Evolutionary conservation across 192 early-diverging fungal species (phyloP), one percentile per base, ranked within the genome.

Genomic region (Dissophora ornata): DNA sequence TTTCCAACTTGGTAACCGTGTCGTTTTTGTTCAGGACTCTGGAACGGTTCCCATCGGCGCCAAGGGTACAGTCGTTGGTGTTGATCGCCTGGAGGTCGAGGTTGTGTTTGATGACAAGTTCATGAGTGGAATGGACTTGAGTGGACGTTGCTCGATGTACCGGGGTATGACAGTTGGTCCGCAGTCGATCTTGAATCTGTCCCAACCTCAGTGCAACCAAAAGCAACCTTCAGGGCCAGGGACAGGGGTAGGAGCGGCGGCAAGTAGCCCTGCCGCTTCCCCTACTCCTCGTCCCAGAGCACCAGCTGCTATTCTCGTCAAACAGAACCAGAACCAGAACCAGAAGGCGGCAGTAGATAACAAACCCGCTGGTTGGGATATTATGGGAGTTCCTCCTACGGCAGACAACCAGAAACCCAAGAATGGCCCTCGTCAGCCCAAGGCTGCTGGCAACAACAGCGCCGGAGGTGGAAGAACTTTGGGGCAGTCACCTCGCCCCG

Each of bases 1-100:
- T 26, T 95, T 98, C 71, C 82, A 80, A 49, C 80, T 98, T 4
- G 97, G 97, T 26, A 94, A 99, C 67, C 92, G 97, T 13, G 90
- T 98, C 0, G 80, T 92, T 6, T 92, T 89, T 79, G 89, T 82
- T 57, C 81, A 71, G 54, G 91, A 88, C 68, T 85, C 79, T 36
- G 94, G 87, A 51, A 85, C 83, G 33, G 93, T 96, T 16, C 94
- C 94, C 18, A 71, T 97, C 47, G 96, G 89, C 4, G 84, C 88
- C 24, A 86, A 87, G 57, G 97, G 97, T 24, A 94, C 92, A 34
- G 87, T 98, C 1, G 90, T 97, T 59, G 93, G 89, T 11, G 84
- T 97, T 44, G 84, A 88, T 30, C 91, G 91, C 26, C 78, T 87
- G 19, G 80, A 85, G 47, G 71, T 98, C 5, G 97, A 98, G 65